Evolutionary conservation across 805 yeast species (phyloP), one percentile per base, ranked within the genome.

Genomic region (Cyberlindnera japonica): DNA sequence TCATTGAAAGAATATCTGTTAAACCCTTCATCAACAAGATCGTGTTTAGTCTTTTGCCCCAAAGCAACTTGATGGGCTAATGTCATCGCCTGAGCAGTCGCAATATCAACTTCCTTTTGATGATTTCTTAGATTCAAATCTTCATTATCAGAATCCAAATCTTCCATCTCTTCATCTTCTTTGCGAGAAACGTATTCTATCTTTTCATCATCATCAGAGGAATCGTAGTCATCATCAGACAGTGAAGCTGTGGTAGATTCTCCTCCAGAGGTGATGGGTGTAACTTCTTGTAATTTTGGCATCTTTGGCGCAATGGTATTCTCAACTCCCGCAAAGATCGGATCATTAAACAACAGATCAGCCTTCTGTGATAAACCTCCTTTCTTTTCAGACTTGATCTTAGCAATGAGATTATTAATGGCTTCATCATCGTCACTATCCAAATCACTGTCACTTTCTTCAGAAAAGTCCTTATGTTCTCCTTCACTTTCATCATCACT

Each of bases 41-140:
- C 95, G 53, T 86, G 82, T 59, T 83, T 89, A 36, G 81, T 77
- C 68, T 73, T 84, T 55, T 87, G 89, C 9, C 96, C 96, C 19
- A 88, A 63, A 0, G 98, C 99, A 28, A 93, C 72, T 63, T 93
- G 89, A 59, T 93, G 99, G 0, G 99, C 99, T 54, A 93, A 68
- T 0, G 99, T 93, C 99, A 93, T 93, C 5, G 96, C 96, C 61
- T 89, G 95, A 1, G 84, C 95, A 2, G 96, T 89, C 15, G 93
- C 95, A 45, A 90, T 69, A 48, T 87, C 95, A 36, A 87, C 79
- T 45, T 78, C 83, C 38, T 77, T 71, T 43, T 75, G 67, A 49
- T 83, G 86, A 20, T 62, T 66, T 54, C 65, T 69, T 48, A 63
- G 67, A 44, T 54, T 67, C 39, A 54, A 60, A 57, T 79, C 55